Evolutionary conservation across 1,139 yeast species (phyloP).

Genomic region (Saccharomyces pastorianus): DNA sequence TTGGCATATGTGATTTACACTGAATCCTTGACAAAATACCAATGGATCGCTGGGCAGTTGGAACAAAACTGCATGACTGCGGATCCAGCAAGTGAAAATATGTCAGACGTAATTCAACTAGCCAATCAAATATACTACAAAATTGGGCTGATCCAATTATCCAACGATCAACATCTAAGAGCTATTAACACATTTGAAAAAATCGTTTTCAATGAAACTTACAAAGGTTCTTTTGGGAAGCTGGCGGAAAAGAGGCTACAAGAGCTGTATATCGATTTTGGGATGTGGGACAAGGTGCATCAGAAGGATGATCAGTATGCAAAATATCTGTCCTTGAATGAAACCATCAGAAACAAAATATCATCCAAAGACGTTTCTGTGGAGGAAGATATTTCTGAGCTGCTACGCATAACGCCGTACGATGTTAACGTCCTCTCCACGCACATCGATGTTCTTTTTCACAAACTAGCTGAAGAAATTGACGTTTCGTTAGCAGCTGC

Average conservation of each 20-base stretch:
- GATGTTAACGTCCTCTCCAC: conserved; percentile 9
- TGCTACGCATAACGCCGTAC: conserved; percentile 7
- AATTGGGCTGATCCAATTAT: conserved; percentile 24
- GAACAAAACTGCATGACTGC: neutral
- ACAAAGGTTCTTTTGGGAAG: conserved; percentile 15
- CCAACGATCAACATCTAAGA: conserved; percentile 21
- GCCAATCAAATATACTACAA: conserved; percentile 21
- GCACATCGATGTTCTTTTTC: conserved; percentile 12
- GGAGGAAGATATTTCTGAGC: neutral
- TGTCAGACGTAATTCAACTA: conserved; percentile 3
- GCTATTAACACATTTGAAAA: conserved; percentile 22
- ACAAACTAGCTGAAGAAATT: conserved; percentile 9
- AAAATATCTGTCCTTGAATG: conserved; percentile 7
- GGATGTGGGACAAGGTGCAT: conserved; percentile 22
- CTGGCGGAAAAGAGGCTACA: conserved; percentile 19
- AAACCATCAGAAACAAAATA: conserved; percentile 9
- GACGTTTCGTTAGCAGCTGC: conserved; percentile 12
- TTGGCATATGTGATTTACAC: too few species aligned
- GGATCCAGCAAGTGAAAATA: neutral
- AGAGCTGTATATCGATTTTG: conserved; percentile 23
- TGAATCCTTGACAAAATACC: neutral
- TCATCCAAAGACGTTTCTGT: neutral
- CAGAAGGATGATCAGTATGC: conserved; percentile 9
- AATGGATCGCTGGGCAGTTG: neutral
- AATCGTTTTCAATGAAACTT: conserved; percentile 7